Evolutionary conservation across 768 basidiomycete genomes (phyloP), one percentile per base, ranked within the genome.

Genomic region (Hemileccinum rubropunctum): DNA sequence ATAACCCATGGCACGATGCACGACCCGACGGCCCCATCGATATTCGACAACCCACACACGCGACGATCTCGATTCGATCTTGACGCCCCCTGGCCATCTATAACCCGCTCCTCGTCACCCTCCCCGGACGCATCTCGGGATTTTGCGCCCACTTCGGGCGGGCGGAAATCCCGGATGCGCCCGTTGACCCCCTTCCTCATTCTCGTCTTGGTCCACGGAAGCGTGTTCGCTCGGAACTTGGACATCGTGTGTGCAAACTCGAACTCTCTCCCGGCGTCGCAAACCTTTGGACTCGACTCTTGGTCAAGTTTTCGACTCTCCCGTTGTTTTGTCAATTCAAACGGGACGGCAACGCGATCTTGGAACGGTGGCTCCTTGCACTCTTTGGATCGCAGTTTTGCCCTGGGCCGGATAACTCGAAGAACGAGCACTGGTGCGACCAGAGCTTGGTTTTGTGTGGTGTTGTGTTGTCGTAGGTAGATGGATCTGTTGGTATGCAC

Each of bases 1-100:
- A 53, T 36, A 42, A 52, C n/a, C 35, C 36, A 43, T 14, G 6
- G 20, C 33, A 47, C 27, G 45, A 30, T 40, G 11, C 45, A n/a
- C 28, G 12, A 21, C 41, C 13, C 26, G 32, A 28, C 8, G 10
- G 18, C 12, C 8, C 17, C 15, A n/a, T 42, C 20, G 14, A 42
- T 4, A 21, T 20, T 5, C 37, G 37, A 38, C 20, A 4, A 20
- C 20, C 12, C 37, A 20, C 12, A 7, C 20, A 20, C 37, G 17
- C 34, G 28, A 36, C 42, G 35, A 7, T 45, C 28, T 18, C 20
- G 28, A 21, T 23, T 17, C 39, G 23, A 32, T 21, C 26, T 37
- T 36, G 36, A 48, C 27, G 27, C 18, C 34, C 14, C 42, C 17
- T 11, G 28, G 33, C 23, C 37, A 15, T 17, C 1, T 17, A 1